Conservation (phyloP, 257 asterid species). For the Nicotiana noctiflora region DNA sequence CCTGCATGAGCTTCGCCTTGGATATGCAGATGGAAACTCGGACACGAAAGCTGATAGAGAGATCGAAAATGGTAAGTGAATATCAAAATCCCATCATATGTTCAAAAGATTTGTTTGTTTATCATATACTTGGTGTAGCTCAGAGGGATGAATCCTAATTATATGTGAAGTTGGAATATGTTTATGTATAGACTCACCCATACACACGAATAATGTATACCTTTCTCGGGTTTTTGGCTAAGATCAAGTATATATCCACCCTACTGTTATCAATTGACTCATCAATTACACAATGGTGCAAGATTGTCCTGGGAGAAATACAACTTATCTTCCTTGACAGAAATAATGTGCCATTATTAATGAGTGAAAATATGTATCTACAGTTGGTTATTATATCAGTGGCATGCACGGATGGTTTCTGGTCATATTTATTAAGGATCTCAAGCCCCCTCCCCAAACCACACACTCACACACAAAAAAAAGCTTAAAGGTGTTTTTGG, state of each 20-base stretch:
- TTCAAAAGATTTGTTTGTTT: background rate
- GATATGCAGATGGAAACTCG: slow-evolving; percentile 25
- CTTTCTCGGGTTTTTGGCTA: background rate
- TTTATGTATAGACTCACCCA: background rate
- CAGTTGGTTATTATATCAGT: background rate
- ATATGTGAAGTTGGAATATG: background rate
- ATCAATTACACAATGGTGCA: background rate
- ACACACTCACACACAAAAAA: too few species aligned
- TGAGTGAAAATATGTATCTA: background rate
- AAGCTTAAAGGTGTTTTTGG: too few species aligned
- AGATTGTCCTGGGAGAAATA: background rate
- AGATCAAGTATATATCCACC: background rate
- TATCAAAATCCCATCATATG: background rate
- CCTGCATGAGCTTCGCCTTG: slow-evolving; percentile 43
- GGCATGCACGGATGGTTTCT: background rate
- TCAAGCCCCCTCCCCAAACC: too few species aligned
- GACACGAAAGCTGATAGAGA: too few species aligned
- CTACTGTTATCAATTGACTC: background rate
- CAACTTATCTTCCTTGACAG: background rate
- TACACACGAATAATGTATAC: background rate
- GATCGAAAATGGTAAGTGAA: slow-evolving; percentile 31
- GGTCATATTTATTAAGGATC: background rate
- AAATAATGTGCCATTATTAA: background rate
- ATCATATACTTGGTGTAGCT: background rate
- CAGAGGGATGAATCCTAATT: background rate